Base-by-base conservation (phyloP, 305 asterid species). In the Petunia hybrid region DNA sequence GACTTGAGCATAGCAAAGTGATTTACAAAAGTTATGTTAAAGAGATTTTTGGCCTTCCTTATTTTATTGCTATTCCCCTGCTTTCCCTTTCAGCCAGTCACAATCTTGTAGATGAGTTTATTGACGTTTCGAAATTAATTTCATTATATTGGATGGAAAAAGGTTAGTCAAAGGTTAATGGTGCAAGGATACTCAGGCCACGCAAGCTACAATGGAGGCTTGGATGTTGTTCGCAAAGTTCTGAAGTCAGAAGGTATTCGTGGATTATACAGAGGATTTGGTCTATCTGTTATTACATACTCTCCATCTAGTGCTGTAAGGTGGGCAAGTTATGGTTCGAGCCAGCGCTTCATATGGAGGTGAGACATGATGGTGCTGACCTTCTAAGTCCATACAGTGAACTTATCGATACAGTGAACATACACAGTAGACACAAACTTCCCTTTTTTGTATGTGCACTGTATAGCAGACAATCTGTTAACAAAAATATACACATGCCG, bases 271-370 rank as follows among this genome's bases (percentile, higher is more conserved):
- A 87, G 99, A 89, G 99, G 99, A 77, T 95, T 92, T 84, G 95
- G 99, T 82, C 94, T 95, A 14, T 95, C 99, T 61, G 92, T 92
- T 80, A 80, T 91, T 88, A 95, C 99, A 36, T 93, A 92, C 86
- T 90, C 97, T 36, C 99, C 99, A 42, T 92, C 99, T 38, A 95
- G 97, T 90, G 99, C 97, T 85, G 98, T 93, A 78, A 93, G 99
- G 99, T 95, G 99, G 99, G 99, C 98, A 69, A 93, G 93, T 87
- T 95, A 95, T 85, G 99, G 99, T 69, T 90, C 99, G 76, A 95
- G 99, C 82, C 99, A 95, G 84, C 92, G 99, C 84, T 42, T 93
- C 85, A 88, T 93, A 74, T 95, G 97, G 98, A 89, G 93, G 98
- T 95, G 85, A 80, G 86, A 70, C 79, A 63, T 80, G 59, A 22